Evolutionary conservation across 148 eudicot species (phyloP).

Genomic region (Camellia granthamiana): DNA sequence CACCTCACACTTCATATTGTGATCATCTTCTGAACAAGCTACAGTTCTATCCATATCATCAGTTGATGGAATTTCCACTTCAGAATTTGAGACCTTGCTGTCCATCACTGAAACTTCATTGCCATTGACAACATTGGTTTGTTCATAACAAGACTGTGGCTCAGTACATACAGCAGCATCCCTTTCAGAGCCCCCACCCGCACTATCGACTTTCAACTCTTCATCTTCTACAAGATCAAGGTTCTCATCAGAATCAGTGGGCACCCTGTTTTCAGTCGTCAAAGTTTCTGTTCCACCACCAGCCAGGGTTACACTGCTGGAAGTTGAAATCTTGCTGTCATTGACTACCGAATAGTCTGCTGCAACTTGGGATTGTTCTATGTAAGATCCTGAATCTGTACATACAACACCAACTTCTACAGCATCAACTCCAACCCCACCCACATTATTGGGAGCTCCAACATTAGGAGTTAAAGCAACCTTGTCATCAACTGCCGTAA

Average conservation of each 20-base stretch:
- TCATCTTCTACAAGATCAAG: constrained; percentile 6
- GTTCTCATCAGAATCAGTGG: neutral
- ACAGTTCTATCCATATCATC: constrained; percentile 8
- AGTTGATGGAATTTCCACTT: constrained; percentile 11
- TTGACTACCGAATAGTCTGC: neutral
- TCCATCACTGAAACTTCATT: constrained; percentile 2
- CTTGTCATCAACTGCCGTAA: neutral
- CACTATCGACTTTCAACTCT: neutral
- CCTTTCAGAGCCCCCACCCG: neutral
- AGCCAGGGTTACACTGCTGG: neutral
- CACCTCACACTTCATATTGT: neutral
- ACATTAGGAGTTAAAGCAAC: neutral
- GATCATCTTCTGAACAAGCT: constrained; percentile 12
- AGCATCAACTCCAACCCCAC: constrained; percentile 1
- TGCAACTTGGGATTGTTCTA: constrained; percentile 3
- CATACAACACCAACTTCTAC: neutral
- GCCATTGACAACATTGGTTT: constrained; percentile 2
- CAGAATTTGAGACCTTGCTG: neutral
- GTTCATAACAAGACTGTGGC: constrained; percentile 3
- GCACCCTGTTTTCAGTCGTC: constrained; percentile 4
- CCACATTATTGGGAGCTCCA: constrained; percentile 1
- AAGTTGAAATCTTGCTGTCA: neutral
- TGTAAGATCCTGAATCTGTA: constrained; percentile 8
- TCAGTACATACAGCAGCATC: constrained; percentile 14
- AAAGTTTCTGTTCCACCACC: neutral